Evolutionary conservation across 2,329 filamentous ascomycete genomes (phyloP).

Genomic region (Apiospora marii): DNA sequence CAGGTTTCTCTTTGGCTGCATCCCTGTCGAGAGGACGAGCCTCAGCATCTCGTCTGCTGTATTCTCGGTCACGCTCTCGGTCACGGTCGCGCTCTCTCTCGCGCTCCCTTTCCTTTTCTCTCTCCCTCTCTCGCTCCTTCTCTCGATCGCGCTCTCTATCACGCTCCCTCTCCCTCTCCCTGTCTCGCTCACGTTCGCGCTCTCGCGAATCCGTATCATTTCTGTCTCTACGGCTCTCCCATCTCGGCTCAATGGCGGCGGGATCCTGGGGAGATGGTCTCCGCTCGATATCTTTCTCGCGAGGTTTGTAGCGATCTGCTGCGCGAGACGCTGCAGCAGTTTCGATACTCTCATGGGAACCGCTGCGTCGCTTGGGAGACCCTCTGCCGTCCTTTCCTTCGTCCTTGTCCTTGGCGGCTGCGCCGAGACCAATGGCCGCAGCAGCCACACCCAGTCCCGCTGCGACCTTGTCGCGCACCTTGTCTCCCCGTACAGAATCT

Average conservation of each 20-base stretch:
- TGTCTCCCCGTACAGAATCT: slow-evolving; percentile 44
- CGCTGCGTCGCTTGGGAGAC: slow-evolving; percentile 40
- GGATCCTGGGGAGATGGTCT: slow-evolving; percentile 36
- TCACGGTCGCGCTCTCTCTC: slow-evolving; percentile 31
- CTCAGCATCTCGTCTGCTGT: slow-evolving; percentile 49
- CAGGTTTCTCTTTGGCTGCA: slow-evolving; percentile 49
- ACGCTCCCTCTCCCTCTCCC: slow-evolving; percentile 27
- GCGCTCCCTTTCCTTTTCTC: slow-evolving; percentile 34
- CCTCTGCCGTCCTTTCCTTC: slow-evolving; percentile 43
- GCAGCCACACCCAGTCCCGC: slow-evolving; percentile 58
- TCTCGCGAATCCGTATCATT: slow-evolving; percentile 30
- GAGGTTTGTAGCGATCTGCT: slow-evolving; percentile 41
- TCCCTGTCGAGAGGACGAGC: slow-evolving; percentile 40
- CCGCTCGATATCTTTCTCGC: slow-evolving; percentile 38
- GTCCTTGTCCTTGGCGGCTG: slow-evolving; percentile 48
- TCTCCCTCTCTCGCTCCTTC: slow-evolving; percentile 28
- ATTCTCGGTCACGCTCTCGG: slow-evolving; percentile 31
- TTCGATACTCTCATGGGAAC: slow-evolving; percentile 39
- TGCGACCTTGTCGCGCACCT: slow-evolving; percentile 56
- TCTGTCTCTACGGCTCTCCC: slow-evolving; percentile 31
- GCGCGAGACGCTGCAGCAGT: slow-evolving; percentile 32
- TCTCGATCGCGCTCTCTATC: slow-evolving; percentile 33
- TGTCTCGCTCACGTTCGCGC: slow-evolving; percentile 31
- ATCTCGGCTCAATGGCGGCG: slow-evolving; percentile 35
- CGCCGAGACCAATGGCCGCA: slow-evolving; percentile 54